Conservation (phyloP, 495 filamentous ascomycete genomes). For the Coniosporium apollinis region DNA sequence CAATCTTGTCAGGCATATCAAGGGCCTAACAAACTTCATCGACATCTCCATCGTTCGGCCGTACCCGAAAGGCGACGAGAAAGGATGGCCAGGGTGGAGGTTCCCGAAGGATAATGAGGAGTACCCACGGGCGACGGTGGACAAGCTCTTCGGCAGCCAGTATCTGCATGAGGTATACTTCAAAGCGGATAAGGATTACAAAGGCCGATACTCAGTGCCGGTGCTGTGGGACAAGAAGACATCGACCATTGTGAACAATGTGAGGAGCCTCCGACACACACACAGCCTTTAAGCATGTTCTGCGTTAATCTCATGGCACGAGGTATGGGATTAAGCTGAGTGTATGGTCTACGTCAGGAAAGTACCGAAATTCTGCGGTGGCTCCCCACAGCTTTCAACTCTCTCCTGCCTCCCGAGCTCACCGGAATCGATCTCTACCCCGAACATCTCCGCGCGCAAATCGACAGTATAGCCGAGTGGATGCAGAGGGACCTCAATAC, state of each 20-base stretch:
- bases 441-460: conserved; percentile 20
- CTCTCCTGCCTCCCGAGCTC: conserved; percentile 18
- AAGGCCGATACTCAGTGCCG: conserved; percentile 38
- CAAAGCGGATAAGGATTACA: conserved; percentile 31
- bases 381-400: conserved; percentile 32
- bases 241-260: conserved; percentile 32
- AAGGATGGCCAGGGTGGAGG: conserved; percentile 33
- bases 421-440: conserved; percentile 31
- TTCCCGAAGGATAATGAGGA: conserved; percentile 32
- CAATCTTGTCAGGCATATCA: conserved; percentile 24
- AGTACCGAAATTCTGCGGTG: conserved; percentile 34
- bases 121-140: conserved; percentile 34
- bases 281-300: too few relatives aligned
- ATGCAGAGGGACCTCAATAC: conserved; percentile 30
- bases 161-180: conserved; percentile 39
- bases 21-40: conserved; percentile 20
- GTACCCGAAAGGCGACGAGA: conserved; percentile 27
- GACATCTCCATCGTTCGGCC: conserved; percentile 20
- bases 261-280: too few relatives aligned
- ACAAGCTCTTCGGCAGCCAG: conserved; percentile 31
- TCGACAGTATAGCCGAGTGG: conserved; percentile 30
- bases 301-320: too few relatives aligned
- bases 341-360: too few relatives aligned
- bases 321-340: too few relatives aligned
- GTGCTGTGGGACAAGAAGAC: conserved; percentile 39